These are phyloP conservation scores for Xylaria venustula DNA, from an alignment of 495 filamentous ascomycete genomes.

Conservation along the genomic window DNA sequence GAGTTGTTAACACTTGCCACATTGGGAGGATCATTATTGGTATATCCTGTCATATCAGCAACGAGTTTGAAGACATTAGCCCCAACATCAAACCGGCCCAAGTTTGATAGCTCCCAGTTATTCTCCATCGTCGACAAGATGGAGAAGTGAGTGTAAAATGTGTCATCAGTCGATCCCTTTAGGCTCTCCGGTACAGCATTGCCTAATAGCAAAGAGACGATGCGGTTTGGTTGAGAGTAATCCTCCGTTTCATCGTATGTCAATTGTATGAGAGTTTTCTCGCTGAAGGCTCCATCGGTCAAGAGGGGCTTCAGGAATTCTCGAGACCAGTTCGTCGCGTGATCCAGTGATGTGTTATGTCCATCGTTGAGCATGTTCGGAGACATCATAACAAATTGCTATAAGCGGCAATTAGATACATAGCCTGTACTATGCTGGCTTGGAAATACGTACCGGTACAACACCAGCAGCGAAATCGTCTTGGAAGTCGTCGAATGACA, in stretches of 20 bases:
- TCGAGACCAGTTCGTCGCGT: constrained; percentile 57
- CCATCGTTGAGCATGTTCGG: constrained; percentile 74
- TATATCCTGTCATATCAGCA: constrained; percentile 56
- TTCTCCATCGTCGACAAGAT: constrained; percentile 61
- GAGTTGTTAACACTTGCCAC: constrained; percentile 60
- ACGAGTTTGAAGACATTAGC: constrained; percentile 67
- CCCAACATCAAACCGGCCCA: constrained; percentile 70
- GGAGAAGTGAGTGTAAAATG: constrained; percentile 73
- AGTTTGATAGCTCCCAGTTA: constrained; percentile 66
- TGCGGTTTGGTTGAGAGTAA: constrained; percentile 56
- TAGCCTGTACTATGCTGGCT: too few relatives aligned
- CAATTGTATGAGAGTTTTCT: constrained; percentile 61
- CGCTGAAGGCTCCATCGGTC: constrained; percentile 56
- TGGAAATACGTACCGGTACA: constrained; percentile 31
- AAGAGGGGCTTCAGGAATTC: constrained; percentile 60
- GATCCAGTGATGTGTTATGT: constrained; percentile 62
- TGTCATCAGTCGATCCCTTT: constrained; percentile 59
- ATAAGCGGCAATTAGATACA: too few relatives aligned
- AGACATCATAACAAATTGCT: constrained; percentile 64
- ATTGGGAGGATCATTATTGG: constrained; percentile 56
- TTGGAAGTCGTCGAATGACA: constrained; percentile 60
- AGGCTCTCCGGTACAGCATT: constrained; percentile 57
- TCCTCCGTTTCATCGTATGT: constrained; percentile 66
- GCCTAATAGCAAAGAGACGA: constrained; percentile 63
- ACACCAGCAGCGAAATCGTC: constrained; percentile 50